Conservation (phyloP, 805 yeast species). For the Blastobotrys terrestris region DNA sequence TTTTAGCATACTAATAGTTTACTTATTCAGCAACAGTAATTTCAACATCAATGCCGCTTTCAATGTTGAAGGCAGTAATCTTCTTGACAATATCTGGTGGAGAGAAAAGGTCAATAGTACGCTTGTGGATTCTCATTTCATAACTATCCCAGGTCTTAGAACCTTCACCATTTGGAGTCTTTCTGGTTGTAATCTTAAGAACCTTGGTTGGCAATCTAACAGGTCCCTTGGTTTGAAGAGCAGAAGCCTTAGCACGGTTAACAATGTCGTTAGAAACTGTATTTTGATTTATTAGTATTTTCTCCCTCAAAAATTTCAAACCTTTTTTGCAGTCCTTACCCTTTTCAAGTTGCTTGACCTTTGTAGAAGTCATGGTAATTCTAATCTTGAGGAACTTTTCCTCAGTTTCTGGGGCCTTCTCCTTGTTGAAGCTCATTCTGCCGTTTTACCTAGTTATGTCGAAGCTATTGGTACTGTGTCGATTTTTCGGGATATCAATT, state of each 20-base stretch:
- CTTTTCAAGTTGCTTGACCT: conserved; percentile 95
- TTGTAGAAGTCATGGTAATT: conserved; percentile 97
- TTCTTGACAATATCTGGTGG: conserved; percentile 90
- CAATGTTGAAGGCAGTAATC: conserved; percentile 96
- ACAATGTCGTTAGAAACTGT: conserved; percentile 82
- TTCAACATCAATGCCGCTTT: conserved; percentile 96
- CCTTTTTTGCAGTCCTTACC: conserved; percentile 22
- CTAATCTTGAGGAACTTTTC: conserved; percentile 93
- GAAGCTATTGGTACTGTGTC: not conserved
- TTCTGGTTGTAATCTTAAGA: conserved; percentile 97
- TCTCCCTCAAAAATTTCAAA: not conserved
- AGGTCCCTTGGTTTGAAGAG: conserved; percentile 95
- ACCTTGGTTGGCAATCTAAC: conserved; percentile 99
- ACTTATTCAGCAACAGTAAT: conserved; percentile 33
- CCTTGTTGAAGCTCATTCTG: conserved; percentile 44
- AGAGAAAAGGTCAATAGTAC: conserved; percentile 96
- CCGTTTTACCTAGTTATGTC: conserved; percentile 8
- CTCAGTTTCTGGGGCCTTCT: conserved; percentile 76
- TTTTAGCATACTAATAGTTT: not conserved
- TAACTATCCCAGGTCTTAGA: conserved; percentile 99
- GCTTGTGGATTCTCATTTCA: conserved; percentile 99
- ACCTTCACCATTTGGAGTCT: conserved; percentile 99
- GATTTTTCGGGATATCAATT: not conserved
- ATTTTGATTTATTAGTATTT: not conserved
- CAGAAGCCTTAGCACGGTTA: conserved; percentile 75